Conservation (phyloP, 148 eudicot species). For the Camellia japonica region DNA sequence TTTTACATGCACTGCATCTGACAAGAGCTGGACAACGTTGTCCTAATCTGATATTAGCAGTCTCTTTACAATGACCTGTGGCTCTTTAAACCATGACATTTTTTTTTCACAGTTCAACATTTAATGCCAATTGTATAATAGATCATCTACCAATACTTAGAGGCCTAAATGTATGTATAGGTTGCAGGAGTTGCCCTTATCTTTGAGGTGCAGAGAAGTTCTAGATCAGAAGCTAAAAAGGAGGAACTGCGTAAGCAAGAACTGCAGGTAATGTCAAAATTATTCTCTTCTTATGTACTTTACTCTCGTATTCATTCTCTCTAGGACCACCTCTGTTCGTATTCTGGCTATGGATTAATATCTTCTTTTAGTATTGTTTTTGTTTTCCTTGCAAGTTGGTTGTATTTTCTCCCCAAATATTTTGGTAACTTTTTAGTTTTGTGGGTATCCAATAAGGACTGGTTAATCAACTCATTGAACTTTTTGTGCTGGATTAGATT, state of each 20-base stretch:
- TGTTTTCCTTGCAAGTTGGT: not conserved
- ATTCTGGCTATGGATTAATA: not conserved
- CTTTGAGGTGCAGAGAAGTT: conserved; percentile 85
- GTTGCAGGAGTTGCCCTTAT: conserved; percentile 81
- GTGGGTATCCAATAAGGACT: too few species aligned
- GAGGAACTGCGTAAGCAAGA: conserved; percentile 74
- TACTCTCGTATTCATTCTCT: not conserved
- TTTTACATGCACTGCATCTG: not conserved
- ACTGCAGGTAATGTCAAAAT: conserved; percentile 55
- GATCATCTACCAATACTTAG: conserved; percentile 9
- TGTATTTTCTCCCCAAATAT: not conserved
- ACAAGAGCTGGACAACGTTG: not conserved
- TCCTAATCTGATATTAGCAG: not conserved
- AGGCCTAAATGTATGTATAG: conserved; percentile 31
- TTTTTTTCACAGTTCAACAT: not conserved
- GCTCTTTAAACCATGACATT: not conserved
- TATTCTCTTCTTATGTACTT: not conserved
- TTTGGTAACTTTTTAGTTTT: not conserved
- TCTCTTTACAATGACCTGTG: not conserved
- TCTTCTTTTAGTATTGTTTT: not conserved
- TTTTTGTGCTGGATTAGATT: not conserved
- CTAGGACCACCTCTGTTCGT: not conserved
- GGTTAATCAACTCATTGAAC: not conserved
- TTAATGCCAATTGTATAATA: not conserved
- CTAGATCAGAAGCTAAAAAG: conserved; percentile 81